Evolutionary conservation across 2,329 filamentous ascomycete species (phyloP), one percentile per base, ranked within the genome.

Genomic region (Trichoderma oligosporum): DNA sequence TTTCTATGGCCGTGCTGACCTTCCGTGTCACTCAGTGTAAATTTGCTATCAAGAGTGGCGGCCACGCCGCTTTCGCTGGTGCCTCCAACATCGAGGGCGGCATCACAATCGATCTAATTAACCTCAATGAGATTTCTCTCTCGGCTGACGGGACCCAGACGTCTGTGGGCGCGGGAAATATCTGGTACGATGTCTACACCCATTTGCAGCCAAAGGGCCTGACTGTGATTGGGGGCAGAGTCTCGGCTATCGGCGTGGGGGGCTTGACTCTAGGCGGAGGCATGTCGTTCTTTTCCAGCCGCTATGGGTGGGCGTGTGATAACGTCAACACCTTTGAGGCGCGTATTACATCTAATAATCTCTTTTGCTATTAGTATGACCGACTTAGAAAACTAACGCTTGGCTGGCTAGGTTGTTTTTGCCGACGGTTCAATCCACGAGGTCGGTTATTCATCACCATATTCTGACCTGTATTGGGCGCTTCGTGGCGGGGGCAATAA

Each of bases 31-130:
- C 64, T 3, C 56, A 61, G 11, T 70, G 70, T 61, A 61, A 64
- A 24, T 59, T 62, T 61, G 74, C 77, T 0, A 70, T 74, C 29
- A 74, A 74, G 39, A 74, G 74, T 53, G 76, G 76, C n/a, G 77
- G 76, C 0, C 78, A 80, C 60, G 70, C 72, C 5, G 68, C 73
- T 4, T 74, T 75, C 60, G 67, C 70, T 0, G 72, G 71, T 6
- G 67, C 70, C 3, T 74, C 76, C 0, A 76, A 66, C 25, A 71
- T 69, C 33, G 41, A 66, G 7, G 63, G 66, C 7, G 71, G 72
- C 7, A 63, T 75, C 45, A 66, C 70, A 12, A 65, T 78, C 36
- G 70, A 72, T 5, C 61, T 78, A 8, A 66, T 67, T 22, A 64
- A 65, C 9, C 60, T 78, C 6, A 73, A 74, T 20, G 45, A 61